Evolutionary conservation across 1,284 basidiomycete genomes (phyloP).

Genomic region (Flammula alnicola): DNA sequence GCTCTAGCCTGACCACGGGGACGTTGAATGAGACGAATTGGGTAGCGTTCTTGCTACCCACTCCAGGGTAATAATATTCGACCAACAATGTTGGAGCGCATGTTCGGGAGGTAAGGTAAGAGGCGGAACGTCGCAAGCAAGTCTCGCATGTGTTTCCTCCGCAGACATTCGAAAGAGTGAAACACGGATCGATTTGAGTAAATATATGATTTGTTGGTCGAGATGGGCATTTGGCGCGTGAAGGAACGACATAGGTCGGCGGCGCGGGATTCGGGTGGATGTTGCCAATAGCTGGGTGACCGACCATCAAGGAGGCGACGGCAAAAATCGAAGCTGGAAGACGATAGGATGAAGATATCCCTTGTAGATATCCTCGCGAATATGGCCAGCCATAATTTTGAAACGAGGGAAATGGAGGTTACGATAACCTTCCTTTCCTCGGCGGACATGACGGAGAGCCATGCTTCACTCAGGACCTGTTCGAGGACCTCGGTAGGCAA

Average conservation of each 20-base stretch:
- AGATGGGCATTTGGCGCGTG: conserved; percentile 9
- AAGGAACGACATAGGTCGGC: conserved; percentile 13
- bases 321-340: conserved; percentile 27
- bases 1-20: conserved; percentile 15
- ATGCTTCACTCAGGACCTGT: conserved; percentile 37
- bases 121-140: conserved; percentile 28
- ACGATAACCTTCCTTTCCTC: conserved; percentile 37
- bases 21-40: conserved; percentile 2
- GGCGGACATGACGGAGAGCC: conserved; percentile 33
- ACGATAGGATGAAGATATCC: conserved; percentile 38
- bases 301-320: conserved; percentile 4
- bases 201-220: not conserved
- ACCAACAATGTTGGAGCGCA: conserved; percentile 37
- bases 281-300: not conserved
- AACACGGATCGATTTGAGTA: too few species aligned
- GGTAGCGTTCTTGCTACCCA: not conserved
- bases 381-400: conserved; percentile 34
- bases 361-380: conserved; percentile 34
- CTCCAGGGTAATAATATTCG: conserved; percentile 32
- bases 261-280: not conserved
- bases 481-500: conserved; percentile 43
- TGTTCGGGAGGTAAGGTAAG: conserved; percentile 36
- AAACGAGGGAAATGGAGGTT: conserved; percentile 34
- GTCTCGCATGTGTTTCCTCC: conserved; percentile 8
- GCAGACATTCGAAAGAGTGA: too few species aligned